These are phyloP conservation scores for Polytrichum formosum DNA, from an alignment of 225 moss, liverwort and hornwort genomes.

Conservation along the genomic window DNA sequence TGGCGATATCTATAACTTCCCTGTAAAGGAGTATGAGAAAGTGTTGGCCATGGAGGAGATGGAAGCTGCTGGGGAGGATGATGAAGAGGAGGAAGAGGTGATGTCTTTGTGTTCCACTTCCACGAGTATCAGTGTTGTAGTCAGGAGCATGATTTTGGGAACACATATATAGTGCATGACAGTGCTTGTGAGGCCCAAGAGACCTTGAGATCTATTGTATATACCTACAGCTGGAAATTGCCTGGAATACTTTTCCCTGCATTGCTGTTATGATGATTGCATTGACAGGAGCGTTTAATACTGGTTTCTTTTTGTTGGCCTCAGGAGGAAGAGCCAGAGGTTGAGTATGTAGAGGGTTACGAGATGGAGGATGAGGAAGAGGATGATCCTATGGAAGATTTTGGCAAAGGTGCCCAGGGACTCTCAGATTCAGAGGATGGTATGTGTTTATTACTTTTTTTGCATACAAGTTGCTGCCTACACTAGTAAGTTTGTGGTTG, in stretches of 20 bases:
- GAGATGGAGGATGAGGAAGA: constrained; percentile 86
- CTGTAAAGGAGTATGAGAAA: constrained; percentile 86
- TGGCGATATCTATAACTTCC: constrained; percentile 89
- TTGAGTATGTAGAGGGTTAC: constrained; percentile 84
- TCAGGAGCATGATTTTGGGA: too few species aligned
- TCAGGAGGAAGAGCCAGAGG: constrained; percentile 69
- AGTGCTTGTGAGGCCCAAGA: too few species aligned
- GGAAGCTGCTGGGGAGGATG: constrained; percentile 63
- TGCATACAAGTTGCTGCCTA: neutral
- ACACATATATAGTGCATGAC: too few species aligned
- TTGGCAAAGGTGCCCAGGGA: constrained; percentile 40
- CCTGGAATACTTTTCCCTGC: too few species aligned
- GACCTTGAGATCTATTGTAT: too few species aligned
- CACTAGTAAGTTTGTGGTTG: neutral
- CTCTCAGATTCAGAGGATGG: constrained; percentile 57
- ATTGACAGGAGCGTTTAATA: neutral
- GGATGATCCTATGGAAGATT: constrained; percentile 63
- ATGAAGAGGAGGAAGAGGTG: constrained; percentile 45
- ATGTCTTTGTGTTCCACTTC: too few species aligned
- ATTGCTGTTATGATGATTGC: too few species aligned
- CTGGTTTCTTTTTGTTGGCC: neutral
- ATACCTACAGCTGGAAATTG: too few species aligned
- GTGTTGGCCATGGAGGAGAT: constrained; percentile 88
- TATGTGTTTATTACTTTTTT: constrained; percentile 2
- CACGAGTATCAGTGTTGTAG: too few species aligned